Conservation (phyloP, 169 alveolate genomes). For the Plasmodium adleri region DNA sequence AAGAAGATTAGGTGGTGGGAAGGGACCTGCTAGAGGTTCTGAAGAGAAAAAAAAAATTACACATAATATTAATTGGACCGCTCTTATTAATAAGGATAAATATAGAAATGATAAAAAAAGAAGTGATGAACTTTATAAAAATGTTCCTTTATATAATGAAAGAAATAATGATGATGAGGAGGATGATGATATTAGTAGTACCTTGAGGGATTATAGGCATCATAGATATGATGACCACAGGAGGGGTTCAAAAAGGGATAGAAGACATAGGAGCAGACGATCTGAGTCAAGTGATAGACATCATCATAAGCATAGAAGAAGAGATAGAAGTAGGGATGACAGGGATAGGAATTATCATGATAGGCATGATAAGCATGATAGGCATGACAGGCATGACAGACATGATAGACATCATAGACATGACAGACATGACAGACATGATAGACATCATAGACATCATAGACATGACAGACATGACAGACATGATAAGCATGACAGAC, state of each 20-base stretch:
- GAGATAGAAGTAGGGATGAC: constrained; percentile 15
- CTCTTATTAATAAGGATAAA: constrained; percentile 47
- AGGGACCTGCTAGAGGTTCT: constrained; percentile 90
- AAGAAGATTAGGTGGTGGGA: constrained; percentile 96
- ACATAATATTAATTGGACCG: constrained; percentile 64
- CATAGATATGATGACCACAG: constrained; percentile 13
- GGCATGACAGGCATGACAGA: constrained; percentile 5
- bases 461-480: background rate
- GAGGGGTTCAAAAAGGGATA: constrained; percentile 32
- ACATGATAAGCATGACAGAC: constrained; percentile 1
- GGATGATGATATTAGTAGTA: constrained; percentile 10
- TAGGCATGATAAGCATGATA: constrained; percentile 15
- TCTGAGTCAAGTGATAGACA: constrained; percentile 37
- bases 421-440: background rate
- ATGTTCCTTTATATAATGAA: constrained; percentile 48
- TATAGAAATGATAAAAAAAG: constrained; percentile 32
- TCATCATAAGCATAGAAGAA: constrained; percentile 34
- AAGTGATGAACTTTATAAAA: constrained; percentile 28
- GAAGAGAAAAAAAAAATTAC: constrained; percentile 80
- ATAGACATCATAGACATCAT: background rate
- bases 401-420: background rate
- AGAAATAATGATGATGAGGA: constrained; percentile 38
- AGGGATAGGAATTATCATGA: background rate
- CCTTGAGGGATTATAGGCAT: background rate
- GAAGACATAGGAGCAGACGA: constrained; percentile 34